phyloP scores from a whole-genome alignment of 306 rosid genomes.

The Hylodesmum podocarpum region DNA sequence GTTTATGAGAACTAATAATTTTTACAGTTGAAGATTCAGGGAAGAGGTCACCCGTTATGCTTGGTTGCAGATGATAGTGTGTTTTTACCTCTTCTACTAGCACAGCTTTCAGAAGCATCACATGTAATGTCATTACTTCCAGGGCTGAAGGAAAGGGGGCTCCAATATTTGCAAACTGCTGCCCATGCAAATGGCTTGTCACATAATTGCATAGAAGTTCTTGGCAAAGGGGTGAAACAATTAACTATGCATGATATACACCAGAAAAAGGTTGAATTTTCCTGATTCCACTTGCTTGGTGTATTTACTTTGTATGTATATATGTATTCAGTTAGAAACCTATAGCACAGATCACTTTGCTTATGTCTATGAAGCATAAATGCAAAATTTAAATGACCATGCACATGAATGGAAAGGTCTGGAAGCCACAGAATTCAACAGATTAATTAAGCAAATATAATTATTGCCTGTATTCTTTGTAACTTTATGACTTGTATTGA shows the following conservation, averaged over 20 bases:
- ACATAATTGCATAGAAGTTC: conserved; percentile 55
- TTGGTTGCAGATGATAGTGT: conserved; percentile 83
- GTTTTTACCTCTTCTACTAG: conserved; percentile 67
- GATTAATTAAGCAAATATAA: background rate
- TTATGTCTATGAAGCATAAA: conserved; percentile 5
- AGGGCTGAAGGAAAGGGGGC: conserved; percentile 66
- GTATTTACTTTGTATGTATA: background rate
- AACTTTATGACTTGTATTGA: background rate
- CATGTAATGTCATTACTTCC: conserved; percentile 67
- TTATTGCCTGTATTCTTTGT: background rate
- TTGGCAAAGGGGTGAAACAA: conserved; percentile 53
- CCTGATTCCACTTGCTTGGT: conserved; percentile 13
- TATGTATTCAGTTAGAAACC: background rate
- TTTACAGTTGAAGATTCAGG: conserved; percentile 76
- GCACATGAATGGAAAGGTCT: background rate
- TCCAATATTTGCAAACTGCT: conserved; percentile 67
- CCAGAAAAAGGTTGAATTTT: conserved; percentile 60
- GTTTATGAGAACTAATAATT: conserved; percentile 27
- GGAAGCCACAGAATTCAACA: conserved; percentile 2
- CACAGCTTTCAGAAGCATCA: conserved; percentile 54
- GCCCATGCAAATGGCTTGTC: conserved; percentile 62
- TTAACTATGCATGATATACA: conserved; percentile 54
- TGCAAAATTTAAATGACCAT: background rate
- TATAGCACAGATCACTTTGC: background rate
- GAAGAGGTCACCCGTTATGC: conserved; percentile 55